A percentile compares a stretch with the other conserved stretches of the same genome.
These are phyloP conservation scores for Nakazawaea pomicola DNA, from an alignment of 805 yeast genomes.

Conservation along the genomic window DNA sequence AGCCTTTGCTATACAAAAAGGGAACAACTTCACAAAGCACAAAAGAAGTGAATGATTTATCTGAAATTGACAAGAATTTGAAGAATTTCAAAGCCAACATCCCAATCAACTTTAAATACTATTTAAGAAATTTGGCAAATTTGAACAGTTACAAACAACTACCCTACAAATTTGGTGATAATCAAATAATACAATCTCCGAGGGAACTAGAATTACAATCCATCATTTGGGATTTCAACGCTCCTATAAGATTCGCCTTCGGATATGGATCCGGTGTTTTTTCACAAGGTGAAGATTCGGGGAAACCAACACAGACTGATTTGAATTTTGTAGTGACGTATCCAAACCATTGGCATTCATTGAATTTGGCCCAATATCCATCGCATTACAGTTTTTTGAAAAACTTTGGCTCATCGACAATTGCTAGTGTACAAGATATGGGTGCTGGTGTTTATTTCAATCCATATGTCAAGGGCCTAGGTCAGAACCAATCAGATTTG, in stretches of 20 bases:
- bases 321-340: conserved; percentile 76
- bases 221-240: conserved; percentile 53
- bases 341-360: conserved; percentile 70
- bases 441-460: conserved; percentile 95
- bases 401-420: conserved; percentile 52
- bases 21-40: conserved; percentile 13
- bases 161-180: conserved; percentile 54
- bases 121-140: conserved; percentile 25
- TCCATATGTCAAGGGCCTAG: conserved; percentile 71
- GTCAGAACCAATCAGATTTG: conserved; percentile 26
- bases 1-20: neutral
- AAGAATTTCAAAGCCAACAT: conserved; percentile 22
- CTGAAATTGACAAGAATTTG: conserved; percentile 23
- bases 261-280: conserved; percentile 97
- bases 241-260: conserved; percentile 75
- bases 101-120: conserved; percentile 31
- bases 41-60: conserved; percentile 17
- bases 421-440: conserved; percentile 53
- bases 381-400: conserved; percentile 73
- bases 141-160: conserved; percentile 34
- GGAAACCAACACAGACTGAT: conserved; percentile 58
- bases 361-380: conserved; percentile 62
- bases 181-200: conserved; percentile 49
- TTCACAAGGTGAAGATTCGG: conserved; percentile 53
- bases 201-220: conserved; percentile 40